Evolutionary conservation across 1,284 basidiomycete species (phyloP).

Genomic region (Megacollybia platyphylla): DNA sequence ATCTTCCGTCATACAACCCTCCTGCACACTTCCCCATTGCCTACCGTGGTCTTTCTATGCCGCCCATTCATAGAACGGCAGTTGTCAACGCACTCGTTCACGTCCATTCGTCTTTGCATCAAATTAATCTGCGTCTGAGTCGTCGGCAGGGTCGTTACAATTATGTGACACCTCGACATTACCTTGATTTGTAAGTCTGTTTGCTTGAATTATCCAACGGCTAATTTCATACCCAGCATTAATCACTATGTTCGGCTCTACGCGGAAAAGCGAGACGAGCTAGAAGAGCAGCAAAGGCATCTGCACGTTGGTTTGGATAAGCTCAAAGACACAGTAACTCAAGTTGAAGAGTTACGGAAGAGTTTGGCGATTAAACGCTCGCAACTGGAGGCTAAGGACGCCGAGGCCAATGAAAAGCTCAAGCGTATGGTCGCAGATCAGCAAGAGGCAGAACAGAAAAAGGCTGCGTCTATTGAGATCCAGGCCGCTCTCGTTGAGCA

Average conservation of each 20-base stretch:
- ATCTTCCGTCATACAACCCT: constrained; percentile 67
- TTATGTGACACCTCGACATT: constrained; percentile 96
- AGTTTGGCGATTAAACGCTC: constrained; percentile 91
- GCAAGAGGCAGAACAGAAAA: constrained; percentile 97
- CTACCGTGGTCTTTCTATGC: constrained; percentile 71
- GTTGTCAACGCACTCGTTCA: constrained; percentile 91
- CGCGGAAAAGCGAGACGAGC: constrained; percentile 94
- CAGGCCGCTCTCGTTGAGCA: constrained; percentile 89
- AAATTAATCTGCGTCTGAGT: constrained; percentile 81
- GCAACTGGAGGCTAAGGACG: constrained; percentile 87
- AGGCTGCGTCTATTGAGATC: constrained; percentile 91
- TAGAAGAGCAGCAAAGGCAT: constrained; percentile 98
- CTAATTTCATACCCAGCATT: constrained; percentile 45
- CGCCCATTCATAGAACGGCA: constrained; percentile 76
- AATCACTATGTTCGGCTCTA: constrained; percentile 96
- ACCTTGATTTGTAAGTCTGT: constrained; percentile 84
- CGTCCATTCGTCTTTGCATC: constrained; percentile 86
- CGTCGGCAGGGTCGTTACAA: constrained; percentile 89
- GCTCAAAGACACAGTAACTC: constrained; percentile 87
- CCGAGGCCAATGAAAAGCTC: constrained; percentile 94
- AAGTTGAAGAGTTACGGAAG: constrained; percentile 92
- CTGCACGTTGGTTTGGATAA: constrained; percentile 98
- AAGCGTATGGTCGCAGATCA: constrained; percentile 98
- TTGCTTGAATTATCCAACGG: constrained; percentile 1
- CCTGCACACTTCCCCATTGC: constrained; percentile 79